Conservation (phyloP, 2,329 filamentous ascomycete genomes). For the Paraphaeosphaeria sporulosa region DNA sequence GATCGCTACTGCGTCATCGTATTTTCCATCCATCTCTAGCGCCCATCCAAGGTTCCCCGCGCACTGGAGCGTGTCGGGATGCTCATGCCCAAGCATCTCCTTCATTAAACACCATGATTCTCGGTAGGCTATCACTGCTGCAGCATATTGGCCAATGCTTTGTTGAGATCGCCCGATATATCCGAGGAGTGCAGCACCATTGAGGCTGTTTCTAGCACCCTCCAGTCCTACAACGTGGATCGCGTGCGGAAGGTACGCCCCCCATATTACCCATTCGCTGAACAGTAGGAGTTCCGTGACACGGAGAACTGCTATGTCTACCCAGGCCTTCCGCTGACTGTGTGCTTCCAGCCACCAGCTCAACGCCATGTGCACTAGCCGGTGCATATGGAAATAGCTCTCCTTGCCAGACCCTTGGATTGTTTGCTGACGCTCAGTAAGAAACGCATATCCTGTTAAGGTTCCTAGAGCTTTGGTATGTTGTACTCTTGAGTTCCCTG, state of each 20-base stretch:
- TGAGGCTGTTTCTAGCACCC: background rate
- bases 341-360: background rate
- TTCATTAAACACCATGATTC: background rate
- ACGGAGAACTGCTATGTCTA: background rate
- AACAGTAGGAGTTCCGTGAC: background rate
- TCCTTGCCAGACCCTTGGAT: no score
- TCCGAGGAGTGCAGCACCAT: slow-evolving; percentile 4
- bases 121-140: slow-evolving; percentile 11
- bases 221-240: slow-evolving; percentile 18
- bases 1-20: background rate
- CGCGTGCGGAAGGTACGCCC: slow-evolving; percentile 17
- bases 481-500: background rate
- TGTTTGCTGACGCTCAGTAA: background rate
- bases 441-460: background rate
- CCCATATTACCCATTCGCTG: background rate
- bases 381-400: background rate
- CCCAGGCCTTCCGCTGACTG: background rate
- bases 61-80: slow-evolving; percentile 12
- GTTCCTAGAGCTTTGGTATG: background rate
- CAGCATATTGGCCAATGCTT: slow-evolving; percentile 8
- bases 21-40: background rate
- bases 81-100: slow-evolving; percentile 13
- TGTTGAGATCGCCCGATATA: slow-evolving; percentile 17
- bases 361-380: background rate
- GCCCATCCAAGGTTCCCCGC: slow-evolving; percentile 10